These are phyloP conservation scores for Theileria parva DNA, from an alignment of 169 alveolate genomes.

Conservation along the genomic window DNA sequence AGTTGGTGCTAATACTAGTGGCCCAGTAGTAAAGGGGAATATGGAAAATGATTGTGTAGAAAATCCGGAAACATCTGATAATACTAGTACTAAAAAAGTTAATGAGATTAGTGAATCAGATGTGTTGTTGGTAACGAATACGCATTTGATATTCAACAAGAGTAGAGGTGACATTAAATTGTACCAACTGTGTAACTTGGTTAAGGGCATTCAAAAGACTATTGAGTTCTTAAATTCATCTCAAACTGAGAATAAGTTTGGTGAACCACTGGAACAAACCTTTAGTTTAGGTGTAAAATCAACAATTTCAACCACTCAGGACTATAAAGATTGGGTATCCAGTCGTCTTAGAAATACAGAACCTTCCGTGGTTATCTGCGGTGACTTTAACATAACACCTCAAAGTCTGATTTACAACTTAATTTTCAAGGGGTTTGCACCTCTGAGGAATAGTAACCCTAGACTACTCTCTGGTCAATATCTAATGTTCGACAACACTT, in stretches of 20 bases:
- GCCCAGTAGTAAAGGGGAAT: neutral
- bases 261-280: neutral
- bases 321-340: neutral
- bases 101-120: slow-evolving; percentile 15
- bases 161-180: slow-evolving; percentile 74
- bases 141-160: slow-evolving; percentile 75
- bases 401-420: slow-evolving; percentile 72
- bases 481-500: slow-evolving; percentile 71
- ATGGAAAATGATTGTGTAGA: slow-evolving; percentile 26
- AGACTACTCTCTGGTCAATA: slow-evolving; percentile 74
- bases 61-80: neutral
- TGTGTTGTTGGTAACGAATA: slow-evolving; percentile 60
- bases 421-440: slow-evolving; percentile 69
- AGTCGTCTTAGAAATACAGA: neutral
- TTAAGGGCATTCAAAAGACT: slow-evolving; percentile 50
- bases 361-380: slow-evolving; percentile 74
- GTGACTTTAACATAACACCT: slow-evolving; percentile 78
- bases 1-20: neutral
- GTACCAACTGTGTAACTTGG: slow-evolving; percentile 69
- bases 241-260: neutral
- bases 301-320: slow-evolving; percentile 1
- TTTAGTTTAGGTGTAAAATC: slow-evolving; percentile 4
- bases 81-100: neutral
- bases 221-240: neutral
- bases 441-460: slow-evolving; percentile 62